Base-by-base conservation (phyloP, 139 green algal species). In the Chlamydomonas sphaeroides region DNA sequence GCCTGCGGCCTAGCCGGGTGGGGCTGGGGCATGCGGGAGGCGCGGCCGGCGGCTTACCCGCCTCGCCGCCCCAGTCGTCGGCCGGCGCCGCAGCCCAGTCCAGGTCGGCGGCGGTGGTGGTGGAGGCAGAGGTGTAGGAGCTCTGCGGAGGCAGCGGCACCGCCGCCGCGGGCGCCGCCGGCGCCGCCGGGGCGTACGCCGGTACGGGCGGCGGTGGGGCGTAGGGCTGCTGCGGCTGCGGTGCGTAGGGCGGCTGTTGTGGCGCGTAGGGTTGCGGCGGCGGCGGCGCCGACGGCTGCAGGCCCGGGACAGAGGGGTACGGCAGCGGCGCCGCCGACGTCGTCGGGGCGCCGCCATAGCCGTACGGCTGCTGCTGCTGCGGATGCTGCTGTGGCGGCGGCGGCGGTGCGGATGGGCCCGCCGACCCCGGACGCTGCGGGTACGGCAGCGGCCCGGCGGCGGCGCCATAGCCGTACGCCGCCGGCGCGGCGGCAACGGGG, bases 61-160 rank as follows among this genome's bases (percentile, higher is more conserved):
- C n/a, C 42, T 82, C 75, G 23, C 36, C 75, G 10, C 75, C 75
- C 75, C 75, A 82, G 45, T 82, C 75, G 3, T 41, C 51, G 0
- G 41, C 25, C 32, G n/a, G 10, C 3, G 75, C 1, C 11, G 41
- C 26, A 3, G n/a, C 75, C 75, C 75, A 82, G 75, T 72, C 75
- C 7, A 61, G 20, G 28, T 80, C 73, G 23, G 51, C 59, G 5
- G 15, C 21, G 28, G 38, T n/a, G n/a, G n/a, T n/a, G n/a, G n/a
- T n/a, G n/a, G n/a, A n/a, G n/a, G n/a, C n/a, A n/a, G n/a, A n/a
- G n/a, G n/a, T n/a, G n/a, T n/a, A n/a, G n/a, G n/a, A n/a, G n/a
- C n/a, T n/a, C n/a, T n/a, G n/a, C n/a, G n/a, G n/a, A n/a, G n/a
- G n/a, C n/a, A n/a, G n/a, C n/a, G n/a, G 51, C 32, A 30, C 49